phyloP scores from a whole-genome alignment of 306 rosid genomes.

The Fragaria nilgerrensis region DNA sequence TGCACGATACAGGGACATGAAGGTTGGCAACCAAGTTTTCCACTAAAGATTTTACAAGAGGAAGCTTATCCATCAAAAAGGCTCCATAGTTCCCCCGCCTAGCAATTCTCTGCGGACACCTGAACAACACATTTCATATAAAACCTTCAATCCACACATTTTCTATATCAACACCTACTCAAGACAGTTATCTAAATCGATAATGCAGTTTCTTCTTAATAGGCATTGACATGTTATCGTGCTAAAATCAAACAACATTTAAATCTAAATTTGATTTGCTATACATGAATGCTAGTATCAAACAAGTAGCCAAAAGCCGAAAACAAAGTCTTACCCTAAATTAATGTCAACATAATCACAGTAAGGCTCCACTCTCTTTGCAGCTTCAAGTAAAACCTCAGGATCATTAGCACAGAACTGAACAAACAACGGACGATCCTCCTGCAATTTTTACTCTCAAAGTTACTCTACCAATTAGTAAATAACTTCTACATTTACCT shows the following conservation, averaged over 20 bases:
- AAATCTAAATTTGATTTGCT: no score
- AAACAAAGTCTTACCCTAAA: constrained; percentile 61
- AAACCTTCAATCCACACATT: neutral
- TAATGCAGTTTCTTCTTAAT: neutral
- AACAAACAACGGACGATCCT: constrained; percentile 86
- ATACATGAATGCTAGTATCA: neutral
- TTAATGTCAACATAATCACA: constrained; percentile 94
- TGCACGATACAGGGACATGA: constrained; percentile 87
- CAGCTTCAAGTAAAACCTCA: constrained; percentile 71
- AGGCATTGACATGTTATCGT: neutral
- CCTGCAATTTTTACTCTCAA: constrained; percentile 32
- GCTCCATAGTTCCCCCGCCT: constrained; percentile 87
- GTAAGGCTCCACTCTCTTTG: constrained; percentile 67
- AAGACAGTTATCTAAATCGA: neutral
- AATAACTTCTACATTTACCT: neutral
- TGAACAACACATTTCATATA: constrained; percentile 19
- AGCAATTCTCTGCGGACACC: constrained; percentile 98
- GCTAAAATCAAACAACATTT: neutral
- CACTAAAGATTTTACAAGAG: constrained; percentile 75
- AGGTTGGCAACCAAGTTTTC: constrained; percentile 81
- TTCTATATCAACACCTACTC: neutral
- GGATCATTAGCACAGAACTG: constrained; percentile 97
- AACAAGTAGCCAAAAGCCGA: neutral
- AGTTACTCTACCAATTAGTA: neutral
- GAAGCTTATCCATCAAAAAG: constrained; percentile 93